Percentiles rank a stretch among this genome's conserved stretches.
Conservation (phyloP, 1,284 basidiomycete species). For the Earliella scabrosa region DNA sequence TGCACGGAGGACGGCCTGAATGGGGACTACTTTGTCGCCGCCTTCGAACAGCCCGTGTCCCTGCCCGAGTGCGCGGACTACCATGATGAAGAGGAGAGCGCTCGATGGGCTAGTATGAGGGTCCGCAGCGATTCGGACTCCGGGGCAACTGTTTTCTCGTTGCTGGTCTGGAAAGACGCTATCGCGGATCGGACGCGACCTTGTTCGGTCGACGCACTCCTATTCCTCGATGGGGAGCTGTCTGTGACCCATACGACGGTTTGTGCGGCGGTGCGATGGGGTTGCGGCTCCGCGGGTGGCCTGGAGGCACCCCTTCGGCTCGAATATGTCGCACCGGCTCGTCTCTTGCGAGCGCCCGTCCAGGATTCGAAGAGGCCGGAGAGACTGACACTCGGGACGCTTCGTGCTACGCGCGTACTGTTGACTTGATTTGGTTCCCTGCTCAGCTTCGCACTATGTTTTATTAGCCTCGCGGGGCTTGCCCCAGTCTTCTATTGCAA, state of each 20-base stretch:
- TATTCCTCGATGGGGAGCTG: not conserved
- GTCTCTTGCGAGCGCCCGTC: too few relatives aligned
- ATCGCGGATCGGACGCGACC: not conserved
- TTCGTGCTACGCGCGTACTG: too few relatives aligned
- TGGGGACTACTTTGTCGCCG: not conserved
- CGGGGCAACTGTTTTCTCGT: not conserved
- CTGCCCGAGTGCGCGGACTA: too few relatives aligned
- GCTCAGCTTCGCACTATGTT: too few relatives aligned
- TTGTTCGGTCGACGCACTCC: not conserved
- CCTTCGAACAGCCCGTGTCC: not conserved
- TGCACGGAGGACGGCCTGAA: conserved; percentile 7
- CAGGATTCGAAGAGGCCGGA: too few relatives aligned
- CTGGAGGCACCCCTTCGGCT: not conserved
- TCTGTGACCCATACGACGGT: not conserved
- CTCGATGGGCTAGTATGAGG: not conserved
- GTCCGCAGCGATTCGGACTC: not conserved
- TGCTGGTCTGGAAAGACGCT: not conserved
- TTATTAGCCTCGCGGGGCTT: too few relatives aligned
- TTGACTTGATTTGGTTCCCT: too few relatives aligned
- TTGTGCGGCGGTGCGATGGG: not conserved
- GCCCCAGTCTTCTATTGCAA: too few relatives aligned
- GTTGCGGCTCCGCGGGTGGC: too few relatives aligned
- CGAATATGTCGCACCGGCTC: not conserved
- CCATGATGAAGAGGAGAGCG: not conserved
- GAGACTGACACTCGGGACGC: too few relatives aligned